Conservation (phyloP, 2,329 filamentous ascomycete species). For the Fusarium longipes region DNA sequence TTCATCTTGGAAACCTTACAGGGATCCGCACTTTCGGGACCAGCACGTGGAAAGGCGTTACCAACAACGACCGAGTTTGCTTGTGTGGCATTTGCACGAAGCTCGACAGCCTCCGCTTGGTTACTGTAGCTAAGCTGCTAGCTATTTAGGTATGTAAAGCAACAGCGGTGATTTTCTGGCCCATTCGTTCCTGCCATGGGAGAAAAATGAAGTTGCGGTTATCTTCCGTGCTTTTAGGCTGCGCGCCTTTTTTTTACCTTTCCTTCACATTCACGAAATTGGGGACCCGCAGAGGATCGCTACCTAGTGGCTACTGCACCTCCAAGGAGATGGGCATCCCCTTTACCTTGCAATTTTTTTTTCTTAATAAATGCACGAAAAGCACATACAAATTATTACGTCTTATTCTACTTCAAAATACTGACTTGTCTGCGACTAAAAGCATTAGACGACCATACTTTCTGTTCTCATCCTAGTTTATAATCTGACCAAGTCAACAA, state of each 20-base stretch:
- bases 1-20: constrained; percentile 36
- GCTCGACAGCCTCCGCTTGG: background rate
- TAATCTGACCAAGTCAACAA: constrained; percentile 28
- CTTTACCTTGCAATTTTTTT: constrained; percentile 17
- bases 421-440: constrained; percentile 30
- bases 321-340: constrained; percentile 16
- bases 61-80: constrained; percentile 20
- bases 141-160: constrained; percentile 20
- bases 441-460: constrained; percentile 19
- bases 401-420: constrained; percentile 16
- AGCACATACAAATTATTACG: constrained; percentile 13
- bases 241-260: constrained; percentile 16
- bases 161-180: background rate
- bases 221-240: constrained; percentile 29
- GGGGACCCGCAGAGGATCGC: constrained; percentile 36
- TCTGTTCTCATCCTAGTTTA: background rate
- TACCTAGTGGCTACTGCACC: constrained; percentile 34
- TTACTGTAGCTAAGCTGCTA: background rate
- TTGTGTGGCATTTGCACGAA: constrained; percentile 21
- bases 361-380: background rate
- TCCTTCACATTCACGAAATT: constrained; percentile 34
- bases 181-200: background rate
- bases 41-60: constrained; percentile 42
- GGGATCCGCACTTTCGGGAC: constrained; percentile 41
- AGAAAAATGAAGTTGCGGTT: constrained; percentile 17